These are phyloP conservation scores for Leccinum solheimii DNA, from an alignment of 1,284 basidiomycete genomes.

Conservation along the genomic window DNA sequence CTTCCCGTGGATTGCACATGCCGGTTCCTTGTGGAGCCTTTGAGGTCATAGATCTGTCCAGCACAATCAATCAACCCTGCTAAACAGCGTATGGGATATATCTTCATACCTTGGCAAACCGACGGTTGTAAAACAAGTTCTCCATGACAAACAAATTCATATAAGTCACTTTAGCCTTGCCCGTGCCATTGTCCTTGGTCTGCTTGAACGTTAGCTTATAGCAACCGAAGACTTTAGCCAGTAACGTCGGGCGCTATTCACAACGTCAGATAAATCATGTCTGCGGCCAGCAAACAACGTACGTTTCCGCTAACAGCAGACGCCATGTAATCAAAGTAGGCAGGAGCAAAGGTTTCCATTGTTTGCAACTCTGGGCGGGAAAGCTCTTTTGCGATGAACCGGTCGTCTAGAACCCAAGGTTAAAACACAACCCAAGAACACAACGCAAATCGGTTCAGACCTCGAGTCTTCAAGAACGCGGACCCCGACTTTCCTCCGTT, in stretches of 20 bases:
- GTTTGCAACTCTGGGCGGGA: slow-evolving; percentile 91
- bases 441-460: slow-evolving; percentile 40
- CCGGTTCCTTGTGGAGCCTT: slow-evolving; percentile 90
- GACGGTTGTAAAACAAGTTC: slow-evolving; percentile 92
- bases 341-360: slow-evolving; percentile 95
- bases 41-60: slow-evolving; percentile 87
- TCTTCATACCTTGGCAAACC: slow-evolving; percentile 72
- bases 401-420: slow-evolving; percentile 68
- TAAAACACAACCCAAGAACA: neutral
- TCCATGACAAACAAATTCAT: slow-evolving; percentile 99
- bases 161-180: slow-evolving; percentile 77
- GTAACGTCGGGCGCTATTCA: slow-evolving; percentile 83
- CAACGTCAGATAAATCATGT: slow-evolving; percentile 4
- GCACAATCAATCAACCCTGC: slow-evolving; percentile 7
- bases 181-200: slow-evolving; percentile 60
- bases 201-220: slow-evolving; percentile 95
- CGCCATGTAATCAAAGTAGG: slow-evolving; percentile 98
- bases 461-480: slow-evolving; percentile 93
- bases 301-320: slow-evolving; percentile 80
- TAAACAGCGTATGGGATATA: neutral
- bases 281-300: slow-evolving; percentile 28
- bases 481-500: slow-evolving; percentile 96
- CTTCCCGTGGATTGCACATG: slow-evolving; percentile 90
- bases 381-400: slow-evolving; percentile 97
- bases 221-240: slow-evolving; percentile 98